Percentiles rank a stretch among this genome's conserved stretches.
phyloP scores from a whole-genome alignment of 2,329 filamentous ascomycete genomes.

The Monosporascus sp. region DNA sequence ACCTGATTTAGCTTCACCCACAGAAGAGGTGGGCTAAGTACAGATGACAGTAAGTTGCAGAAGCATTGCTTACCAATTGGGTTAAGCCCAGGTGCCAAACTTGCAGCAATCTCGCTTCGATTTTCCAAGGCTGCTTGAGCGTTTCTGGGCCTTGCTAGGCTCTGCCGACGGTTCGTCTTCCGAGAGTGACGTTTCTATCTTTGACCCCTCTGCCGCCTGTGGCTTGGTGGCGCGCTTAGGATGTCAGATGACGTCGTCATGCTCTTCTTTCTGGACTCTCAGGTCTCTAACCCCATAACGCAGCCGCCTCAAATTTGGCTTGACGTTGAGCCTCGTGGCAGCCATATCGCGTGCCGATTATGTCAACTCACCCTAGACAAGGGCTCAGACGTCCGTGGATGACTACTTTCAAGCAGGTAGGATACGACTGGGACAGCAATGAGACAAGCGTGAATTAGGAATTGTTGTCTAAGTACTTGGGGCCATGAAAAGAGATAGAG shows the following conservation, averaged over 20 bases:
- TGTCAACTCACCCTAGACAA: no score
- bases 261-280: conserved; percentile 12
- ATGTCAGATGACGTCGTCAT: conserved; percentile 7
- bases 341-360: neutral
- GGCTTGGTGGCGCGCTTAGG: neutral
- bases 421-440: neutral
- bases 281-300: conserved; percentile 9
- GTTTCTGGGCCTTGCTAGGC: neutral
- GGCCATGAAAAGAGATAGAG: neutral
- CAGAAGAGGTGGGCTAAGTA: neutral
- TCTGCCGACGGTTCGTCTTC: neutral
- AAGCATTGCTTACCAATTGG: neutral
- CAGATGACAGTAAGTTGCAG: neutral
- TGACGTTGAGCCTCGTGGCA: conserved; percentile 5
- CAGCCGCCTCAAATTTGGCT: conserved; percentile 5
- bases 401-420: no score
- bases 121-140: neutral
- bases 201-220: neutral
- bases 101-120: neutral
- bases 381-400: no score
- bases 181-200: neutral
- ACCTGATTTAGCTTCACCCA: neutral
- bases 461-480: neutral
- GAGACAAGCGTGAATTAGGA: neutral
- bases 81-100: neutral